Conservation (phyloP, 768 basidiomycete genomes). For the Hydnomerulius pinastri region DNA sequence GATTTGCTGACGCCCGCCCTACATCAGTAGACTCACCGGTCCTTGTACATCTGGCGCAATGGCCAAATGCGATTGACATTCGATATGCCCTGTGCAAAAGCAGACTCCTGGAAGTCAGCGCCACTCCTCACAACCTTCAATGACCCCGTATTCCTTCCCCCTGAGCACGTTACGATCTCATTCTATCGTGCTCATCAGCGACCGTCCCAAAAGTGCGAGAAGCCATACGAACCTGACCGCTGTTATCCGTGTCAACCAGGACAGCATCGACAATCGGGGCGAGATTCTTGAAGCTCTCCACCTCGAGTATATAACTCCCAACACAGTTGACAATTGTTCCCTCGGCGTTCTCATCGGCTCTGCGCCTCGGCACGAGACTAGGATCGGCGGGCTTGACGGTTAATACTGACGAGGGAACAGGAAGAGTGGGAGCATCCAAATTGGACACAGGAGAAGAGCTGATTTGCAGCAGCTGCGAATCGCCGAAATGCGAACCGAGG, state of each 20-base stretch:
- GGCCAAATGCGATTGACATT: conserved; percentile 66
- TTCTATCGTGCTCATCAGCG: conserved; percentile 40
- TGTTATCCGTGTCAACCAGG: conserved; percentile 71
- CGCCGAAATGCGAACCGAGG: conserved; percentile 79
- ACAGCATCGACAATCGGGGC: conserved; percentile 83
- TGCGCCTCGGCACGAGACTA: conserved; percentile 40
- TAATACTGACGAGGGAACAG: conserved; percentile 50
- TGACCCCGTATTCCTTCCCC: conserved; percentile 74
- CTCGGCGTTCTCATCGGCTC: conserved; percentile 23
- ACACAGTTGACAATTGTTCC: conserved; percentile 52
- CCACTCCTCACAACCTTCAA: conserved; percentile 80
- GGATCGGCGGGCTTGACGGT: conserved; percentile 42
- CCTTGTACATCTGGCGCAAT: conserved; percentile 47
- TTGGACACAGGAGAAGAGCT: conserved; percentile 44
- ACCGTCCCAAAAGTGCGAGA: not conserved
- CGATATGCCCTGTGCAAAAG: conserved; percentile 55
- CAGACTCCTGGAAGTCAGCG: conserved; percentile 73
- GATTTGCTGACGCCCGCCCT: not conserved
- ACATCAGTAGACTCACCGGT: conserved; percentile 43
- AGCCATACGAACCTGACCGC: conserved; percentile 56
- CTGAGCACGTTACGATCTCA: conserved; percentile 87
- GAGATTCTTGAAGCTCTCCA: conserved; percentile 73
- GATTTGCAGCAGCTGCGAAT: conserved; percentile 76
- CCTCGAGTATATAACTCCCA: conserved; percentile 59
- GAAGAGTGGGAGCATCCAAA: conserved; percentile 45